Evolutionary conservation across 192 early-diverging fungal species (phyloP), one percentile per base, ranked within the genome.

Genomic region (Mortierella claussenii): DNA sequence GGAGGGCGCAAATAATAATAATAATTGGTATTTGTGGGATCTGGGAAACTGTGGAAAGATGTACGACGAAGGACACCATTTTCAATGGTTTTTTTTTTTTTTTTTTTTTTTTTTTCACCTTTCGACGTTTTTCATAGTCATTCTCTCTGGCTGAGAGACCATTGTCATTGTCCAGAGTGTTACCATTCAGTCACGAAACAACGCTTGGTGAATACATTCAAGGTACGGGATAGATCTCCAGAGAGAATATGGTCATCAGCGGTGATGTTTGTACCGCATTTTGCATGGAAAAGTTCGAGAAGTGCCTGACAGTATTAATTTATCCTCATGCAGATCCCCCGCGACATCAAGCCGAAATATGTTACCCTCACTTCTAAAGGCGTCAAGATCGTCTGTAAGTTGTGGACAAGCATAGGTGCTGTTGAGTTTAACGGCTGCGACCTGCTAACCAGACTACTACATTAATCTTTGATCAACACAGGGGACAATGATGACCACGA

Each of bases 131-230:
- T 56, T 13, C 28, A 21, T 60, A 90, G 86, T 65, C 87, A 94
- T 69, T 67, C 84, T 17, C 82, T 95, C 36, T 95, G 94, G 94
- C 83, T 95, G 36, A 80, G 94, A 10, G 93, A 95, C 64, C 94
- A 95, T 73, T 95, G 94, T 69, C 85, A 82, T 26, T 95, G 94
- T 52, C 79, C 85, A 3, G 45, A 86, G 33, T 95, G 94, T 65
- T 95, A 87, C 69, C 94, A 94, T 49, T 66, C 82, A 6, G 68
- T 87, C 17, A 94, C 94, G 0, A 91, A 90, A 45, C 94, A 95
- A 68, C 79, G 94, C 12, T 81, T 94, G 15, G 60, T 93, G 15
- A 83, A 92, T 63, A 94, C 94, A 1, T 87, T 85, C 69, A 56
- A 62, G 43, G 83, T 84, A 63, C 7, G n/a, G 6, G 32, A 21